phyloP scores from a whole-genome alignment of 2,329 filamentous ascomycete species.

The Fusarium coffeatum region DNA sequence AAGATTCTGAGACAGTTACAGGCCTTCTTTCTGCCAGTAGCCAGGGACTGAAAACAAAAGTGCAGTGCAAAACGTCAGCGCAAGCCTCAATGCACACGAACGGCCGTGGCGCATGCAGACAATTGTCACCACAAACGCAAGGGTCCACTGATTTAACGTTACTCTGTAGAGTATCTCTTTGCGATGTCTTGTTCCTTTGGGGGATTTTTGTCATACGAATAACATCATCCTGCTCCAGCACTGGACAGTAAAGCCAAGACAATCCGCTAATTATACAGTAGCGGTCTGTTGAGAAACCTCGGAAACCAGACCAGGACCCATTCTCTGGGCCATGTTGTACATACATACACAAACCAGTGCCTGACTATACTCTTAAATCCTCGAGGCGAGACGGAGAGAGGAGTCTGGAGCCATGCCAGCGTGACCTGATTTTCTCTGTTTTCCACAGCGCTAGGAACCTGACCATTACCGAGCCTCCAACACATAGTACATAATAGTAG shows the following conservation, averaged over 20 bases:
- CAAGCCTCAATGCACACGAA: slow-evolving; percentile 25
- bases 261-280: slow-evolving; percentile 10
- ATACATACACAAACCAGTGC: slow-evolving; percentile 12
- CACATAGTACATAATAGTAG: slow-evolving; percentile 14
- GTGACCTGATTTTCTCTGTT: slow-evolving; percentile 20
- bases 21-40: not conserved
- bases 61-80: slow-evolving; percentile 24
- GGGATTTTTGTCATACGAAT: slow-evolving; percentile 12
- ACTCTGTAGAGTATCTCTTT: slow-evolving; percentile 15
- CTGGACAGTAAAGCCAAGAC: not conserved
- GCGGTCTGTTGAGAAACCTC: slow-evolving; percentile 38
- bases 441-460: slow-evolving; percentile 33
- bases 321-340: slow-evolving; percentile 24
- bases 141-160: slow-evolving; percentile 4
- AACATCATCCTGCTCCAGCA: not conserved
- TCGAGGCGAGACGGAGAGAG: slow-evolving; percentile 6
- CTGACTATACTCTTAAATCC: slow-evolving; percentile 2
- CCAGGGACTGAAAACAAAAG: not conserved
- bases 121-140: not conserved
- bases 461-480: slow-evolving; percentile 18
- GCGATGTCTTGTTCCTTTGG: slow-evolving; percentile 6
- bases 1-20: slow-evolving; percentile 24
- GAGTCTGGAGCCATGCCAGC: slow-evolving; percentile 37
- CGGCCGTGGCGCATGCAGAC: slow-evolving; percentile 33
- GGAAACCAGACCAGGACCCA: slow-evolving; percentile 23